Conservation (phyloP, 352 stramenopile genomes). For the Pythium phragmiticola region DNA sequence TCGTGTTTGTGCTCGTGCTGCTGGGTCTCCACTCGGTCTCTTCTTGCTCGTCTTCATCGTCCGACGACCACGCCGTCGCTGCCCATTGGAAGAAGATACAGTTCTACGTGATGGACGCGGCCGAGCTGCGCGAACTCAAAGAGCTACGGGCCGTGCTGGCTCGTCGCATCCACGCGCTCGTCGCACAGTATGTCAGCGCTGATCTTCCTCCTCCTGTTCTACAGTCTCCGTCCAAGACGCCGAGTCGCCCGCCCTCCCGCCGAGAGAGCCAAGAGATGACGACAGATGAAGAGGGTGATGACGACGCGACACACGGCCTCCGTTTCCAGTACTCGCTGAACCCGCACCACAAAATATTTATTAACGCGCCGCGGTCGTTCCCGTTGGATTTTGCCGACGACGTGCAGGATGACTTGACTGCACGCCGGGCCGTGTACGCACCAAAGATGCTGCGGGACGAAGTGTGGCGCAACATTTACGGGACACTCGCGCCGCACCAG, state of each 20-base stretch:
- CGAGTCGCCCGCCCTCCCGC: slow-evolving; percentile 26
- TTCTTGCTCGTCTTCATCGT: slow-evolving; percentile 31
- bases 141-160: slow-evolving; percentile 52
- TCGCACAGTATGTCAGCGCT: slow-evolving; percentile 63
- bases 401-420: slow-evolving; percentile 42
- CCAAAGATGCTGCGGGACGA: slow-evolving; percentile 77
- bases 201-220: slow-evolving; percentile 63
- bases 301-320: slow-evolving; percentile 39
- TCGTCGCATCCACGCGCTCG: slow-evolving; percentile 63
- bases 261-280: slow-evolving; percentile 36
- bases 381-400: slow-evolving; percentile 46
- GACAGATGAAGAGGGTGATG: slow-evolving; percentile 15
- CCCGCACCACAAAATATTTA: slow-evolving; percentile 82
- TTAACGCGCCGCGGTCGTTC: slow-evolving; percentile 71
- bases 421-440: slow-evolving; percentile 52
- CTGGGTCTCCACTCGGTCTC: slow-evolving; percentile 37
- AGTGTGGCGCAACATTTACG: slow-evolving; percentile 70
- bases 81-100: slow-evolving; percentile 70
- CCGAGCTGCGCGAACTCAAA: slow-evolving; percentile 52
- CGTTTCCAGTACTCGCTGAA: slow-evolving; percentile 66
- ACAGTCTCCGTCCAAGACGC: slow-evolving; percentile 48
- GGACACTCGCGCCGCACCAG: slow-evolving; percentile 49
- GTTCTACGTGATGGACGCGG: slow-evolving; percentile 71
- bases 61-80: slow-evolving; percentile 43
- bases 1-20: slow-evolving; percentile 34